Percentiles rank a stretch among this genome's conserved stretches.
Evolutionary conservation across 805 yeast genomes (phyloP).

Genomic region (Sugiyamaella valdiviana): DNA sequence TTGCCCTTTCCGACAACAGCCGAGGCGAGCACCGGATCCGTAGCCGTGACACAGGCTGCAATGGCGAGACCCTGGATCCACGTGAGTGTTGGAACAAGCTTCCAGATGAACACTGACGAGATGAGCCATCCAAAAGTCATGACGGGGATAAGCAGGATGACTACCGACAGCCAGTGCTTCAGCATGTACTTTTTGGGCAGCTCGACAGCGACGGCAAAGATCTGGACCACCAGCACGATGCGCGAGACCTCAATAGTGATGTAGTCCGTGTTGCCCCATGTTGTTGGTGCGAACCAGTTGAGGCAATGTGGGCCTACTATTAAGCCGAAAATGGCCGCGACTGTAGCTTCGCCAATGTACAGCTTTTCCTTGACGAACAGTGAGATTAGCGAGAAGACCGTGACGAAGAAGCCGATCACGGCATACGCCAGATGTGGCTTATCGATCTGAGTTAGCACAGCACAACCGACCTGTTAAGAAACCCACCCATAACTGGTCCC

Average conservation of each 20-base stretch:
- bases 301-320: slow-evolving; percentile 85
- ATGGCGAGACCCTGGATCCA: slow-evolving; percentile 69
- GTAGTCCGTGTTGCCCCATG: slow-evolving; percentile 81
- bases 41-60: slow-evolving; percentile 87
- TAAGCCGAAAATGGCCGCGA: slow-evolving; percentile 77
- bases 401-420: slow-evolving; percentile 73
- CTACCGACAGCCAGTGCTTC: slow-evolving; percentile 73
- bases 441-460: slow-evolving; percentile 34
- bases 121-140: slow-evolving; percentile 89
- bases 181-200: slow-evolving; percentile 84
- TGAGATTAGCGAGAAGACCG: slow-evolving; percentile 74
- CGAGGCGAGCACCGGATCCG: slow-evolving; percentile 92
- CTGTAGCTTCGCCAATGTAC: slow-evolving; percentile 87
- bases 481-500: slow-evolving; percentile 32
- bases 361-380: slow-evolving; percentile 75
- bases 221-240: slow-evolving; percentile 76
- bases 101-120: slow-evolving; percentile 74
- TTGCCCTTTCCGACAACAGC: slow-evolving; percentile 94
- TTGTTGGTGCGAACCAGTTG: slow-evolving; percentile 72
- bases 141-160: slow-evolving; percentile 69
- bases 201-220: slow-evolving; percentile 92
- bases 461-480: background rate
- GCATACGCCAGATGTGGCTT: slow-evolving; percentile 85
- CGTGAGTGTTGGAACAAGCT: slow-evolving; percentile 62
- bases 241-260: slow-evolving; percentile 80